These are phyloP conservation scores for Rhododendron simsii DNA, from an alignment of 148 eudicot genomes.

Conservation along the genomic window DNA sequence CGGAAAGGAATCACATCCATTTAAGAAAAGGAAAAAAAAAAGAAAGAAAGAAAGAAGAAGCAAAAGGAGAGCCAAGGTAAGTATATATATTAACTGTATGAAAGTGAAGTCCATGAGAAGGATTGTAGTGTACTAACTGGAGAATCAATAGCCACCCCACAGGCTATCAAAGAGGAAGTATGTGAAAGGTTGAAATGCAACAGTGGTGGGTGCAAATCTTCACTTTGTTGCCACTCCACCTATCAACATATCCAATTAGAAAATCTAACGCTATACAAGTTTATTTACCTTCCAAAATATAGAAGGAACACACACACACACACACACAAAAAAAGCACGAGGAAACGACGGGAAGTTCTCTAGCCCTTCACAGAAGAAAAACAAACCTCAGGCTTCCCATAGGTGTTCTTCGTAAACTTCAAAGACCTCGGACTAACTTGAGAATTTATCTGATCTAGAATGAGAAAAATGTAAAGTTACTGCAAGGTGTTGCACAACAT, in stretches of 20 bases:
- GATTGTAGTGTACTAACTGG: conserved; percentile 38
- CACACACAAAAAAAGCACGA: background rate
- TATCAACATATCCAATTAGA: conserved; percentile 14
- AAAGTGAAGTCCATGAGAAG: conserved; percentile 4
- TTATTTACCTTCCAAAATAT: background rate
- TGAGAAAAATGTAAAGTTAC: conserved; percentile 19
- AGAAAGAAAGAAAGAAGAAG: background rate
- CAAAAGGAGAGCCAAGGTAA: background rate
- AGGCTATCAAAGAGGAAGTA: conserved; percentile 81
- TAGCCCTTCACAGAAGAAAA: background rate
- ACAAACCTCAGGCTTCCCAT: conserved; percentile 89
- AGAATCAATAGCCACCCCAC: conserved; percentile 60
- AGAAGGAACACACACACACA: background rate
- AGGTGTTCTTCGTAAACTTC: conserved; percentile 62
- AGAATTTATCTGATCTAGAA: conserved; percentile 73
- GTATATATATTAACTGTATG: background rate
- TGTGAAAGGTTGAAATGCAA: conserved; percentile 87
- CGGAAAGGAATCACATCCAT: background rate
- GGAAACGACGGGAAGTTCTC: background rate
- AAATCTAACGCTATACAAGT: background rate
- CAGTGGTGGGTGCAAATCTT: conserved; percentile 35
- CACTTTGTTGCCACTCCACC: conserved; percentile 55
- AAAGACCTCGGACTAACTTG: conserved; percentile 53
- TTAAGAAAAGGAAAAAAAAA: background rate
- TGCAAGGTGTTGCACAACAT: background rate